Evolutionary conservation across 2,329 filamentous ascomycete species (phyloP).

Genomic region (Fusarium chaquense): DNA sequence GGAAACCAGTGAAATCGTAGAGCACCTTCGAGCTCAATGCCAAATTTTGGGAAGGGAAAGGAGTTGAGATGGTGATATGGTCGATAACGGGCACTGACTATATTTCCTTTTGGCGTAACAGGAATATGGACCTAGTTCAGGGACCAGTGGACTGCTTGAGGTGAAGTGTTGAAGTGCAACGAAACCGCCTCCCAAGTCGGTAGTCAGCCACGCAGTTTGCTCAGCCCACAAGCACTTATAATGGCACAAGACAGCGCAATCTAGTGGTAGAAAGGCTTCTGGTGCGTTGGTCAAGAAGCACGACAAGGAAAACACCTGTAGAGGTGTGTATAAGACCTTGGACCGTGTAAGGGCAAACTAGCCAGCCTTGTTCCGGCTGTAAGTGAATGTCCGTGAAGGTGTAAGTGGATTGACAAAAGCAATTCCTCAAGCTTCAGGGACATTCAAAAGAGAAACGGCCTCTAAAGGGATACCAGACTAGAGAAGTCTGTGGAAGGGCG

Average conservation of each 20-base stretch:
- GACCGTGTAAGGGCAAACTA: background rate
- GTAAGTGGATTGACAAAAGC: conserved; percentile 26
- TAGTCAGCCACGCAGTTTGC: conserved; percentile 29
- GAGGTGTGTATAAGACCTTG: conserved; percentile 3
- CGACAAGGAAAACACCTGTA: conserved; percentile 2
- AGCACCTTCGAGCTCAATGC: conserved; percentile 17
- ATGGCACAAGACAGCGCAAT: background rate
- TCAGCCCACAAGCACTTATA: conserved; percentile 20
- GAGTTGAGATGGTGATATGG: conserved; percentile 23
- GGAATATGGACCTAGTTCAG: conserved; percentile 36
- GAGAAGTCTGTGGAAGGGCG: conserved; percentile 28
- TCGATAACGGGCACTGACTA: conserved; percentile 19
- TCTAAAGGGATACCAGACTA: conserved; percentile 30
- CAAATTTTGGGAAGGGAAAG: conserved; percentile 22
- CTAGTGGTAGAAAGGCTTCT: background rate
- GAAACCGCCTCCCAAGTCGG: conserved; percentile 19
- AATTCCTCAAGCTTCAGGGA: conserved; percentile 28
- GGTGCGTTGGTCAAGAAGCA: background rate
- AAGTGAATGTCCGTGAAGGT: conserved; percentile 19
- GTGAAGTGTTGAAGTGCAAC: conserved; percentile 23
- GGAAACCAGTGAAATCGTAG: conserved; percentile 11
- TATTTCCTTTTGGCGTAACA: conserved; percentile 41
- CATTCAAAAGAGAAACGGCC: conserved; percentile 32
- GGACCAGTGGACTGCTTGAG: conserved; percentile 14
- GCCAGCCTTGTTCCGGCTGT: conserved; percentile 22